Base-by-base conservation (phyloP, 257 asterid genomes). In the Solanum ossicruentum region DNA sequence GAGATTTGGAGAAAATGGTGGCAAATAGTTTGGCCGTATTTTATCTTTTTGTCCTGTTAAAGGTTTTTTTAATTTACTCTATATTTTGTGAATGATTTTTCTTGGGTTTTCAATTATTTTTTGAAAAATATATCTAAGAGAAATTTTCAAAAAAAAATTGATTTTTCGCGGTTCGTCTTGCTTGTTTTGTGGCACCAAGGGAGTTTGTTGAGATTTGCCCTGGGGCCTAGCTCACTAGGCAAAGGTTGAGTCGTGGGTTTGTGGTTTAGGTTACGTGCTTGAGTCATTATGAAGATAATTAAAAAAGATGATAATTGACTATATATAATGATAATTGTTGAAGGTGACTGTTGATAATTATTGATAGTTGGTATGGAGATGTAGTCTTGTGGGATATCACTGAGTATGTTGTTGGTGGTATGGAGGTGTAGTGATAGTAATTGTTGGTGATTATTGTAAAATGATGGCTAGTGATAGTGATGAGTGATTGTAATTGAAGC, bases 1-100 rank as follows among this genome's bases (percentile, higher is more conserved):
- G 86, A 86, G 56, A 83, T 83, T 63, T 71, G 88, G 88, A 78
- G 84, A 86, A 80, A 39, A 65, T 75, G 84, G 78, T 81, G 73
- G 80, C 60, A 21, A 81, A 51, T 23, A 81, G 41, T 67, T 58
- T 58, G 18, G n/a, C 20, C 79, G 43, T 85, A 61, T 83, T 66
- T 71, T 61, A 20, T 45, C 71, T 69, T 80, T 81, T 81, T 67
- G 47, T 77, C 82, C 47, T 65, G 26, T 60, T 75, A 13, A 51
- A 51, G 0, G 5, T 23, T 10, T 10, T 2, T 45, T 45, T 45
- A 57, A n/a, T 4, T 2, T 67, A 2, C 13, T 41, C 4, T 17
- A 39, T 4, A 32, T 26, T 51, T 15, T 26, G 45, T 9, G 45
- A 67, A 16, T 67, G 10, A 21, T 8, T 66, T 26, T 26, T 65